Evolutionary conservation across 2,329 filamentous ascomycete genomes (phyloP).

Genomic region (Acrocalymma vagum): DNA sequence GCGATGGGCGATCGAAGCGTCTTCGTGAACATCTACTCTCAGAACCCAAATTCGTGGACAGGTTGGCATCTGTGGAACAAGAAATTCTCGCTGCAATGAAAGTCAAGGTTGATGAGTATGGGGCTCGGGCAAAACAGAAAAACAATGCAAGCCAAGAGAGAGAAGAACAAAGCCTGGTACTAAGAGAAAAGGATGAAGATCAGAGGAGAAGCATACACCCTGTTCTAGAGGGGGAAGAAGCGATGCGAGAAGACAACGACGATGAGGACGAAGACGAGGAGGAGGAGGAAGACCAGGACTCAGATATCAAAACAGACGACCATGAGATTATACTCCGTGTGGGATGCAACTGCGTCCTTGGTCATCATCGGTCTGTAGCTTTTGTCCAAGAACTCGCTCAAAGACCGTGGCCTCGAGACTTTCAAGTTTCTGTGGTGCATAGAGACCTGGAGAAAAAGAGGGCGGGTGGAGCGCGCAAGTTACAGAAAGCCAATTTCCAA

Average conservation of each 20-base stretch:
- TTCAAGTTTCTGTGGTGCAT: constrained; percentile 25
- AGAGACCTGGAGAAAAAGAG: constrained; percentile 26
- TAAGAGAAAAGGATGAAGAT: neutral
- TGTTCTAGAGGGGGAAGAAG: constrained; percentile 1
- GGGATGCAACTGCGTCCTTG: constrained; percentile 31
- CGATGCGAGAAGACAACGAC: neutral
- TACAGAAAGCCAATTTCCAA: constrained; percentile 10
- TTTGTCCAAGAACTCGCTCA: constrained; percentile 30
- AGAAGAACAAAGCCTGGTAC: too few species aligned
- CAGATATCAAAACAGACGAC: neutral
- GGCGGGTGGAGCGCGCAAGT: constrained; percentile 5
- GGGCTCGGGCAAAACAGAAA: too few species aligned
- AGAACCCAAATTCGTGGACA: constrained; percentile 12
- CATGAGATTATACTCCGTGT: constrained; percentile 15
- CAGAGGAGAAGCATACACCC: neutral
- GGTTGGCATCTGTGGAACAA: constrained; percentile 14
- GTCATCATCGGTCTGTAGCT: constrained; percentile 32
- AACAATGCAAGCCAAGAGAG: too few species aligned
- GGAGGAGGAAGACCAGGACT: neutral
- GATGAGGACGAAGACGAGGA: constrained; percentile 1
- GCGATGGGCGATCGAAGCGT: constrained; percentile 24
- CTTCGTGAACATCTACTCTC: constrained; percentile 23
- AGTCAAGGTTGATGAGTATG: constrained; percentile 7
- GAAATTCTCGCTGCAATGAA: constrained; percentile 15
- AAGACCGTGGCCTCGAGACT: constrained; percentile 19